phyloP scores from a whole-genome alignment of 2,329 filamentous ascomycete species.

The Apiospora aurea region DNA sequence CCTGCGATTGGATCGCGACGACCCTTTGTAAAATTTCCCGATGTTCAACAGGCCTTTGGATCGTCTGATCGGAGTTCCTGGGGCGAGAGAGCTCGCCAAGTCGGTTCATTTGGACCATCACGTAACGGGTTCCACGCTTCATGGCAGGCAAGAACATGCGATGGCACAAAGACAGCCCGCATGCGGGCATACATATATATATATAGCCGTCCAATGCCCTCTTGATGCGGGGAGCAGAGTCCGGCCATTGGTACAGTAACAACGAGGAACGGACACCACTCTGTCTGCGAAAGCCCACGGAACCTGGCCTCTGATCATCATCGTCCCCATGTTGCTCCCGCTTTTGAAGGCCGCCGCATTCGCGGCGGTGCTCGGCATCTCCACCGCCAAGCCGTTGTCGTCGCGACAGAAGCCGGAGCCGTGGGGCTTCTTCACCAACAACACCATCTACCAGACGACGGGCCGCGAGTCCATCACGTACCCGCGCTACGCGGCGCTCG shows the following conservation, averaged over 20 bases:
- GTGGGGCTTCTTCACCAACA: constrained; percentile 31
- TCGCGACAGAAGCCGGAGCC: constrained; percentile 22
- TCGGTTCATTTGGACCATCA: neutral
- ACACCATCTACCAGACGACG: constrained; percentile 29
- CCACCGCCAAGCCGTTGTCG: neutral
- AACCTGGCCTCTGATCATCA: too few species aligned
- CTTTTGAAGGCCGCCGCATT: neutral
- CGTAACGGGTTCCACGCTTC: neutral
- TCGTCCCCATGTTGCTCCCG: neutral
- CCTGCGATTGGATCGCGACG: neutral
- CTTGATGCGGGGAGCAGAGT: neutral
- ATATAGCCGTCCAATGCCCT: neutral
- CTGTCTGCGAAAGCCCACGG: neutral
- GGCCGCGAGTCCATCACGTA: constrained; percentile 33
- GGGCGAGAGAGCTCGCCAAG: neutral
- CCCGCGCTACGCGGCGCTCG: constrained; percentile 43
- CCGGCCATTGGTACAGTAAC: neutral
- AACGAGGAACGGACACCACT: neutral
- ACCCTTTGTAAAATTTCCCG: neutral
- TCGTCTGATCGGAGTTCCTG: neutral
- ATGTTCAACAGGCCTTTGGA: neutral
- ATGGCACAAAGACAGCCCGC: neutral
- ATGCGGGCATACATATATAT: neutral
- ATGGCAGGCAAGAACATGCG: neutral
- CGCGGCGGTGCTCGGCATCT: neutral